A percentile compares a stretch with the other conserved stretches of the same genome.
These are phyloP conservation scores for Letharia columbiana DNA, from an alignment of 495 filamentous ascomycete genomes.

Conservation along the genomic window DNA sequence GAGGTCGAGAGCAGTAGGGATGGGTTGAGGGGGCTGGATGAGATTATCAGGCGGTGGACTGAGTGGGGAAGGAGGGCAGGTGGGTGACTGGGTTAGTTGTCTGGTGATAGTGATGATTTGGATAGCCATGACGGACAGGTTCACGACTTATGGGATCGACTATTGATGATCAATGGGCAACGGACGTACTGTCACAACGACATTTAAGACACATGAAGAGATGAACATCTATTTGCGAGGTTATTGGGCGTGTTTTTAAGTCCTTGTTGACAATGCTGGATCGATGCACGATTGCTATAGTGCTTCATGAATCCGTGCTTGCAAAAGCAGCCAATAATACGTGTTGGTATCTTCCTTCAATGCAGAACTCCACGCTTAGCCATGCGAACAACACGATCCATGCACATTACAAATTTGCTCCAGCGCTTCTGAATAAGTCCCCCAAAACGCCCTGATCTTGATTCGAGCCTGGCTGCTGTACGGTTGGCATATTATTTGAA, in stretches of 20 bases:
- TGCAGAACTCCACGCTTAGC: constrained; percentile 2
- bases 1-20: constrained; percentile 69
- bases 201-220: background rate
- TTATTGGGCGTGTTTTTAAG: too few species aligned
- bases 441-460: background rate
- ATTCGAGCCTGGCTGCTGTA: background rate
- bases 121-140: background rate
- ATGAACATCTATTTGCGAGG: background rate
- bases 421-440: constrained; percentile 4
- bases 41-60: constrained; percentile 77
- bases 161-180: background rate
- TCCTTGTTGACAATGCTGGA: background rate
- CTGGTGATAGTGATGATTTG: background rate
- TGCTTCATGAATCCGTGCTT: background rate
- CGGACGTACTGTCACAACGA: background rate
- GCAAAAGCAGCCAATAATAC: background rate
- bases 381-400: background rate
- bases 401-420: background rate
- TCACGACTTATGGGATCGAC: background rate
- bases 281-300: background rate
- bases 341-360: constrained; percentile 13
- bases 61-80: constrained; percentile 56
- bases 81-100: background rate
- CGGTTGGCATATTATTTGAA: too few species aligned
- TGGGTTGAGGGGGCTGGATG: constrained; percentile 69